Evolutionary conservation across 176 grass and related monocot species (phyloP), one percentile per base, ranked within the genome.

Genomic region (Oryza brachyantha): DNA sequence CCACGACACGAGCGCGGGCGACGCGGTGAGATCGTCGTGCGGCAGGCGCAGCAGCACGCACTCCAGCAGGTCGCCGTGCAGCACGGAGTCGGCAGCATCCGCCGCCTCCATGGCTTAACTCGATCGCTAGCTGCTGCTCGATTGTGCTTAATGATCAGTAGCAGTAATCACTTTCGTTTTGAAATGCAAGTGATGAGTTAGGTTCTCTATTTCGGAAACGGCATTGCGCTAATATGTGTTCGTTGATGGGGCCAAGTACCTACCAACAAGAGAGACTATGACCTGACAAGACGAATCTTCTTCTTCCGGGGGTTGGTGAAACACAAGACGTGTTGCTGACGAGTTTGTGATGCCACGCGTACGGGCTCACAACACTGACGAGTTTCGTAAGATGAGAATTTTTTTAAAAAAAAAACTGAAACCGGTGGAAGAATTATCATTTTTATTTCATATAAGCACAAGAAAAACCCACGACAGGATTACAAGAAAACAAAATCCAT

Each of bases 1-100:
- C 1, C n/a, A 43, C 13, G 81, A 84, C 14, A 89, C 81, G 27
- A 37, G 72, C 4, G 81, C 74, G 6, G 76, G 70, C n/a, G 40
- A 40, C 26, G 76, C 16, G 25, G 46, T 32, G 61, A 89, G 76
- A 39, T 89, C 76, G 13, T 55, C 39, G 12, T 58, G 22, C n/a
- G 76, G 76, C 50, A 89, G 4, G 9, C 66, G 76, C 61, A 76
- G 61, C 50, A 80, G 68, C 74, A 89, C 81, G 60, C 40, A 40
- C 61, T 80, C 81, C 5, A 89, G 76, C n/a, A 84, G 24, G 40
- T 89, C 86, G 21, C 86, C 76, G 5, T 71, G 52, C 67, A 84
- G 10, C 5, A 72, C 14, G 54, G 54, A 36, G 25, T 76, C n/a
- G 50, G 26, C 54, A 14, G 37, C 14, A 3, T 52, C 55, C 39